Base-by-base conservation (phyloP, 441 rosid species). In the Croton setiger region DNA sequence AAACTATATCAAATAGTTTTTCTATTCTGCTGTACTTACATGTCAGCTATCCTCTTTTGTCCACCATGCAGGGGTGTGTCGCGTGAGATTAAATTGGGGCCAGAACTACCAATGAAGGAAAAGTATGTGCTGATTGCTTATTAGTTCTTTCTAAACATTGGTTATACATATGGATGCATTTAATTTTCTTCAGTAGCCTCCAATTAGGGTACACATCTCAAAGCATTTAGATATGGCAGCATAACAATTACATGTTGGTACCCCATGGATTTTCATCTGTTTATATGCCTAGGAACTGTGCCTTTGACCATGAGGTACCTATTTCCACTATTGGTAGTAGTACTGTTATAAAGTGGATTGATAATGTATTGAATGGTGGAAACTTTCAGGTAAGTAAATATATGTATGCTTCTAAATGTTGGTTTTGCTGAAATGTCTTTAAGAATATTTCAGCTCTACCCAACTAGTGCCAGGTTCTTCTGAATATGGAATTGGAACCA, bases 21-120 rank as follows among this genome's bases (percentile, higher is more conserved):
- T n/a, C 20, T 33, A 17, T 43, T 21, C 6, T 56, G 4, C 56
- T 5, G 4, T 60, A 27, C 31, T 68, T 69, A 20, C 14, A 63
- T 45, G 60, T 58, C 41, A 37, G 18, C 31, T 17, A 5, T 21
- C 56, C 52, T 56, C 52, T 60, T 11, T 56, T 60, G 36, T 60
- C 57, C 65, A 37, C 66, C 37, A 13, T 75, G 74, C 70, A 93
- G 96, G 83, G 81, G 72, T 69, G 79, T 59, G 65, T 79, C 82
- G 60, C 79, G 60, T 52, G 88, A 74, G 76, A 63, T 74, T 69
- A 86, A 78, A 76, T 75, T 78, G 45, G 80, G 89, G 35, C 83
- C 81, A 66, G 82, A 89, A 79, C 69, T 87, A 77, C 80, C 90
- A 66, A 71, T 84, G 59, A 82, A 85, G 63, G 96, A 91, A 47